Evolutionary conservation across 768 basidiomycete genomes (phyloP), one percentile per base, ranked within the genome.

Genomic region (Boletus eberwhitei): DNA sequence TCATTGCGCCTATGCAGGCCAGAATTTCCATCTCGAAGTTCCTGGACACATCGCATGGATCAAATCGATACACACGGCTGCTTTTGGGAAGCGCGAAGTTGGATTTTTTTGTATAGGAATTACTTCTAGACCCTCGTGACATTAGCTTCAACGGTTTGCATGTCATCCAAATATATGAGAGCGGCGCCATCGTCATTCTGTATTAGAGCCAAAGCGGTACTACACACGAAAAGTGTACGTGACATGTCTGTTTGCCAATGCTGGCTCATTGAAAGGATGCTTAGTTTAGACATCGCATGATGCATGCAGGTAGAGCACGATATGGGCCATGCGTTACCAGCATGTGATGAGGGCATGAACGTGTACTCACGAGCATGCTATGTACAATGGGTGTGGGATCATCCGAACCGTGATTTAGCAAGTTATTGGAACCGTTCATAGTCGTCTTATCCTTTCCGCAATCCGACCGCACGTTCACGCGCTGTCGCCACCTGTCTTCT

Each of bases 401-500:
- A 16, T 35, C 14, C 14, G 16, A 16, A 16, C 14, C 35, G 6
- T 35, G 7, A 5, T 35, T 16, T 16, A 35, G 35, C 16, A 35
- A 16, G 16, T 16, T 16, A 16, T 35, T 7, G 6, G 6, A 35
- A 35, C 14, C 7, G 14, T 35, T 14, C 35, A 35, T 8, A 13
- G 31, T 12, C 11, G 31, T 11, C 11, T 29, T 9, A 8, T 29
- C 29, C 29, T 29, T 29, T 8, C 9, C 29, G 29, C 9, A 9
- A 12, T 32, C 31, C 31, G 4, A 32, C 8, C 31, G 12, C 76
- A 51, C 87, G 80, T 65, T 94, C 91, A 35, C 82, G 79, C 11
- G 76, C 68, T 1, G 70, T 78, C 22, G 76, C 74, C 5, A 66
- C 63, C 52, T 81, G 36, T 86, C 86, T 49, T 82, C 84, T 47